Evolutionary conservation across 495 filamentous ascomycete species (phyloP).

Genomic region (Tuber umbilicatum): DNA sequence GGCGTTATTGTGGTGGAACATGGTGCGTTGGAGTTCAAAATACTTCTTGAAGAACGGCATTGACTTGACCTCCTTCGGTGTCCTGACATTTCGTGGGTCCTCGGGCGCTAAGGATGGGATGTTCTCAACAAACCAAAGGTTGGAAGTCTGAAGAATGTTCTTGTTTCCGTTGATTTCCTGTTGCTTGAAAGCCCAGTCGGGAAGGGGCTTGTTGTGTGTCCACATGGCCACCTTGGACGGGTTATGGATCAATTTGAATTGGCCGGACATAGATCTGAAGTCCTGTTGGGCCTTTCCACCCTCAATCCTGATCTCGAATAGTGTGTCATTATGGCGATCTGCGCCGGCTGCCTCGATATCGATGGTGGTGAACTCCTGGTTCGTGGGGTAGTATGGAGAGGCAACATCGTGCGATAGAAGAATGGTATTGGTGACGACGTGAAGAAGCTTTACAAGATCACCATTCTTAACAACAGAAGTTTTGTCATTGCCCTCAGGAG

Average conservation of each 20-base stretch:
- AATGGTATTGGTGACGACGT: conserved; percentile 77
- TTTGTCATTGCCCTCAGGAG: conserved; percentile 49
- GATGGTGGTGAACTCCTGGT: conserved; percentile 95
- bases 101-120: conserved; percentile 66
- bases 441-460: conserved; percentile 79
- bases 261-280: conserved; percentile 79
- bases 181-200: conserved; percentile 94
- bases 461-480: conserved; percentile 70
- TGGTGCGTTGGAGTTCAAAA: conserved; percentile 91
- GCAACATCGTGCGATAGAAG: conserved; percentile 96
- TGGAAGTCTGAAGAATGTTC: conserved; percentile 80
- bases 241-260: conserved; percentile 90
- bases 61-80: conserved; percentile 68
- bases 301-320: conserved; percentile 90
- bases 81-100: conserved; percentile 63
- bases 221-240: conserved; percentile 97
- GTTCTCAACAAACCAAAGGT: conserved; percentile 89
- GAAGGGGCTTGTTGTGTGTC: conserved; percentile 88
- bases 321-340: conserved; percentile 77
- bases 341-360: conserved; percentile 63
- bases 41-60: conserved; percentile 90
- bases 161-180: conserved; percentile 99
- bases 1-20: conserved; percentile 99
- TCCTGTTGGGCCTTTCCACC: conserved; percentile 73
- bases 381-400: conserved; percentile 94